phyloP scores from a whole-genome alignment of 1,284 basidiomycete genomes.

The Trametes sp. region DNA sequence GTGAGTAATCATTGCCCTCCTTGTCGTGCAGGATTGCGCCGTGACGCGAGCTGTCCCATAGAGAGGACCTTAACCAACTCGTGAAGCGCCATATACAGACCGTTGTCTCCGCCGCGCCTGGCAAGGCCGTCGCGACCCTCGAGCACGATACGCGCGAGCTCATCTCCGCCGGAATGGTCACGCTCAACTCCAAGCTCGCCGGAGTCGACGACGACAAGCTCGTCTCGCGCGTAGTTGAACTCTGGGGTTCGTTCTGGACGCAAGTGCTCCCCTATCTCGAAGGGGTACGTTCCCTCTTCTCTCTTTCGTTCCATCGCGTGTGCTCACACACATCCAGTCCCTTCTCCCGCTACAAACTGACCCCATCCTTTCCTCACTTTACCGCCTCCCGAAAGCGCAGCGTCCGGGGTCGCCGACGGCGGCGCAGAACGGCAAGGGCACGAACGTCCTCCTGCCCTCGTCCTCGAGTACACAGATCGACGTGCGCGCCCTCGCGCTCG shows the following conservation, averaged over 20 bases:
- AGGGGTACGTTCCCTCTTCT: slow-evolving; percentile 60
- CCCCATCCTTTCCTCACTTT: slow-evolving; percentile 68
- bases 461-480: slow-evolving; percentile 61
- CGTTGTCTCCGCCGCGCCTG: slow-evolving; percentile 68
- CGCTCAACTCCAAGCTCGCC: slow-evolving; percentile 85
- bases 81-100: slow-evolving; percentile 81
- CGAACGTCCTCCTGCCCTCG: slow-evolving; percentile 38
- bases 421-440: slow-evolving; percentile 54
- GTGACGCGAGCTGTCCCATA: too few relatives aligned
- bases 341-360: slow-evolving; percentile 82
- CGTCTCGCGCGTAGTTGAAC: slow-evolving; percentile 80
- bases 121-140: slow-evolving; percentile 70
- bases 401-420: slow-evolving; percentile 63
- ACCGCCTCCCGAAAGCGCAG: slow-evolving; percentile 65
- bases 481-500: slow-evolving; percentile 80
- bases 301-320: slow-evolving; percentile 10
- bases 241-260: slow-evolving; percentile 96
- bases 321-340: slow-evolving; percentile 53
- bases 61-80: slow-evolving; percentile 88
- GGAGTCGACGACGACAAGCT: slow-evolving; percentile 80
- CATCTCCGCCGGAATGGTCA: slow-evolving; percentile 89
- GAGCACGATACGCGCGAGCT: slow-evolving; percentile 86
- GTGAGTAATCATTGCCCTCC: slow-evolving; percentile 46
- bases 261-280: slow-evolving; percentile 91
- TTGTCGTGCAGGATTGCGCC: slow-evolving; percentile 2